Base-by-base conservation (phyloP, 2,329 filamentous ascomycete genomes). In the Beauveria bassiana region DNA sequence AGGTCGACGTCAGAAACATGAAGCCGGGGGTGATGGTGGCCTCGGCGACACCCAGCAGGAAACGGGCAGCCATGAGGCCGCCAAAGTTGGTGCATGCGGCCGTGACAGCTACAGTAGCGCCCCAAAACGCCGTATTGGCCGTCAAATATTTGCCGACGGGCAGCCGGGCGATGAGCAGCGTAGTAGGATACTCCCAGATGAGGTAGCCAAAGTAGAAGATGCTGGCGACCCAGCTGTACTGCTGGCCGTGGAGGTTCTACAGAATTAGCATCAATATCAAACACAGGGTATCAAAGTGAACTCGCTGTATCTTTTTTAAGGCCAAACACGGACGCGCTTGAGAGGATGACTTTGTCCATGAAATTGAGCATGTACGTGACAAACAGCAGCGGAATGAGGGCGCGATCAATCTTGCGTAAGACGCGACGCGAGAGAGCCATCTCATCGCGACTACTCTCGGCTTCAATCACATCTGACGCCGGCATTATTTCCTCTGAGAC, bases 161-260 rank as follows among this genome's bases (percentile, higher is more conserved):
- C 14, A 82, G 66, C 2, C 75, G 75, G 42, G 79, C 74, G 20
- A 83, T 71, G 12, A 83, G 70, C 1, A 80, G 66, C 0, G 79
- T 79, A 0, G 79, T 79, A 0, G 81, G 78, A 65, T 80, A 82
- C 20, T 79, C 76, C 69, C 78, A 80, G 10, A 75, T 69, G 3
- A 84, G 74, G 67, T 82, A 81, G n/a, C 74, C 74, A 16, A 77
- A 64, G 65, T 77, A 77, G 55, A 77, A 72, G 52, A 75, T 67
- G 47, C 73, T 74, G 38, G 72, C 69, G 20, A 91, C 76, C 88
- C 88, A 91, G 52, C 80, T 83, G 69, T 87, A 91, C 75, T 90
- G 71, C 56, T 73, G 68, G 53, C 73, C 76, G 53, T 65, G 69
- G 40, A 72, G 69, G 49, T 70, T 53, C 68, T 68, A 14, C 20